A percentile compares a stretch with the other conserved stretches of the same genome.
Conservation (phyloP, 2,329 filamentous ascomycete genomes). For the Mariannaea elegans region DNA sequence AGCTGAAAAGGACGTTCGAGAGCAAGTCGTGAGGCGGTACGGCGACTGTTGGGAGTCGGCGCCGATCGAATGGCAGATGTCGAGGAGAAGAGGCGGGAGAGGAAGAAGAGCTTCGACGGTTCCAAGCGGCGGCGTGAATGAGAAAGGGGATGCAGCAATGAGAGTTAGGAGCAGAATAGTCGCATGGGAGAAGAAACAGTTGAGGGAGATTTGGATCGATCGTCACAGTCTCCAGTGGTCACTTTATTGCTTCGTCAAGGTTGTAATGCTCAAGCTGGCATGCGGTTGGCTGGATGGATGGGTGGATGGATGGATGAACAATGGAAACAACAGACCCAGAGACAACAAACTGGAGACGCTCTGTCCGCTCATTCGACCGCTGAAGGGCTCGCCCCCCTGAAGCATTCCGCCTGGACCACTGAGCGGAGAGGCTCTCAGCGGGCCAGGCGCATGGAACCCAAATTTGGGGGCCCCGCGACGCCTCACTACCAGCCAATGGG, state of each 20-base stretch:
- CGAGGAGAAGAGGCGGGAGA: constrained; percentile 23
- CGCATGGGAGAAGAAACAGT: background rate
- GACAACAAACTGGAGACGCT: constrained; percentile 3
- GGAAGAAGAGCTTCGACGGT: constrained; percentile 26
- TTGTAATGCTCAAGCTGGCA: constrained; percentile 1
- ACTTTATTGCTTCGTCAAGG: background rate
- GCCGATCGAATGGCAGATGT: constrained; percentile 14
- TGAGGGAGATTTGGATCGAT: constrained; percentile 4
- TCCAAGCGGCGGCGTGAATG: constrained; percentile 11
- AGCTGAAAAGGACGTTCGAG: constrained; percentile 21
- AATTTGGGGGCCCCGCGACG: constrained; percentile 38
- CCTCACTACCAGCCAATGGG: constrained; percentile 28
- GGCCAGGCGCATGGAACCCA: constrained; percentile 33
- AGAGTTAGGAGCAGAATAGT: background rate
- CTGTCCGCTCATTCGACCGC: constrained; percentile 38
- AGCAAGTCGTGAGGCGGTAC: background rate
- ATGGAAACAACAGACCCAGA: constrained; percentile 23
- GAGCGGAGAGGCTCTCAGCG: constrained; percentile 28
- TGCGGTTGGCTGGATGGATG: constrained; percentile 11
- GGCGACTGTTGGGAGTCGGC: constrained; percentile 4
- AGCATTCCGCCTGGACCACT: constrained; percentile 26
- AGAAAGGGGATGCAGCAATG: background rate
- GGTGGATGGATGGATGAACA: constrained; percentile 16
- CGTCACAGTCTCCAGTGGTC: constrained; percentile 11
- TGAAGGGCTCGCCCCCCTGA: constrained; percentile 35